Evolutionary conservation across 106 monocot genomes (phyloP), one percentile per base, ranked within the genome.

Genomic region (Phalaenopsis equestris): DNA sequence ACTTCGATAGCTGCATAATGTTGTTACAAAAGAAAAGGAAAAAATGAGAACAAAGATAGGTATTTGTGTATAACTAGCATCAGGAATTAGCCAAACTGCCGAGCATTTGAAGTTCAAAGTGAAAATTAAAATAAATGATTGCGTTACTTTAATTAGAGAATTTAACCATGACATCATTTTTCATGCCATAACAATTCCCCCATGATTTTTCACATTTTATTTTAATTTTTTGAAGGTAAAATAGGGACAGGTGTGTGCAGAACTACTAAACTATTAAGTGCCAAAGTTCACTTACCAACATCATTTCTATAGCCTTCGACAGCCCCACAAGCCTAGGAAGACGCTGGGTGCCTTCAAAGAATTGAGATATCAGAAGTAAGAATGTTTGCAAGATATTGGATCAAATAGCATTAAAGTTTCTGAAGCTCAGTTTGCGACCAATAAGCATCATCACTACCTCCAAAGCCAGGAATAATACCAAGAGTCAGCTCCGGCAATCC

Each of bases 391-490:
- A 70, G 38, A 37, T 70, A 70, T 37, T 15, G 38, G 21, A 70
- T 70, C 38, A 36, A 5, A 37, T 72, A 42, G 41, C n/a, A 16
- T 55, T 3, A 56, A 23, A 24, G 23, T 19, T 73, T 24, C 2
- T 36, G 36, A 52, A 30, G 58, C 37, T 38, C 43, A 19, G 57
- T 8, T 52, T 18, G 7, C 37, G 41, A 38, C 0, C 38, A 77
- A 36, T 39, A 61, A 47, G 78, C 77, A 65, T 17, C 55, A 77
- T 7, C 2, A 83, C 9, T 79, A 95, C 95, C 95, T 88, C 95
- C 95, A 80, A 89, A 89, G 68, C 95, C 95, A 85, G 95, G 95
- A 91, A 95, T 90, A 58, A 95, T 83, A 46, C 95, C 95, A 80
- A 95, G 90, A 76, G 90, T 89, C 82, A 95, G 84, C 74, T 95